phyloP scores from a whole-genome alignment of 179 eudicot species.

The Nepenthes alata region DNA sequence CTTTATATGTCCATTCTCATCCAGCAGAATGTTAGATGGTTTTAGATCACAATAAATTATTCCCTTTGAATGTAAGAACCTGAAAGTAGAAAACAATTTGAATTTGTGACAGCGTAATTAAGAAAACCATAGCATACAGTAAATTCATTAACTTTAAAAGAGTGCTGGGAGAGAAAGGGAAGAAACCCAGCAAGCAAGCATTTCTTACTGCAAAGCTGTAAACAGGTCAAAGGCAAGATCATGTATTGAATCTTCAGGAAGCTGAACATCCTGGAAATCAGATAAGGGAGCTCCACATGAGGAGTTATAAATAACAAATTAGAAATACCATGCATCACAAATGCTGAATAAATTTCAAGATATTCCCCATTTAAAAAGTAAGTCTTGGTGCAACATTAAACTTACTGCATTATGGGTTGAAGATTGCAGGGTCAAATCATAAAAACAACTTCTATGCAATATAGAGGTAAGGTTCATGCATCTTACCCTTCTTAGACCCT shows the following conservation, averaged over 20 bases:
- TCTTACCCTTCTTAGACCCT: no score
- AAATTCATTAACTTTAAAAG: not conserved
- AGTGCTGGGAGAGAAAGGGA: not conserved
- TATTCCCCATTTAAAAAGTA: no score
- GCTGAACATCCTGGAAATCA: slow-evolving; percentile 57
- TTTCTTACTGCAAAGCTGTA: slow-evolving; percentile 70
- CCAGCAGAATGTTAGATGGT: slow-evolving; percentile 86
- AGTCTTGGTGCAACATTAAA: no score
- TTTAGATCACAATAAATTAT: slow-evolving; percentile 85
- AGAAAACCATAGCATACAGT: not conserved
- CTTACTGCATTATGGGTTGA: no score
- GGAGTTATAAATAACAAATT: not conserved
- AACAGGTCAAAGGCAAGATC: slow-evolving; percentile 71
- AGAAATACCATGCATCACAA: not conserved
- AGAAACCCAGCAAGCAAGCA: slow-evolving; percentile 7
- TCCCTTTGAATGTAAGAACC: slow-evolving; percentile 89
- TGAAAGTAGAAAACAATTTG: slow-evolving; percentile 15
- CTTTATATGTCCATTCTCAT: slow-evolving; percentile 92
- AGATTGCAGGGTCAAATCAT: no score
- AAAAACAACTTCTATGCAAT: no score
- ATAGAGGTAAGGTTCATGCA: no score
- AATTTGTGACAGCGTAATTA: not conserved
- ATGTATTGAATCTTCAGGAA: slow-evolving; percentile 91
- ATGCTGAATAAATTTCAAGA: not conserved
- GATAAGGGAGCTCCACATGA: slow-evolving; percentile 2